Conservation (phyloP, 2,329 filamentous ascomycete genomes). For the Penicillium sp. region DNA sequence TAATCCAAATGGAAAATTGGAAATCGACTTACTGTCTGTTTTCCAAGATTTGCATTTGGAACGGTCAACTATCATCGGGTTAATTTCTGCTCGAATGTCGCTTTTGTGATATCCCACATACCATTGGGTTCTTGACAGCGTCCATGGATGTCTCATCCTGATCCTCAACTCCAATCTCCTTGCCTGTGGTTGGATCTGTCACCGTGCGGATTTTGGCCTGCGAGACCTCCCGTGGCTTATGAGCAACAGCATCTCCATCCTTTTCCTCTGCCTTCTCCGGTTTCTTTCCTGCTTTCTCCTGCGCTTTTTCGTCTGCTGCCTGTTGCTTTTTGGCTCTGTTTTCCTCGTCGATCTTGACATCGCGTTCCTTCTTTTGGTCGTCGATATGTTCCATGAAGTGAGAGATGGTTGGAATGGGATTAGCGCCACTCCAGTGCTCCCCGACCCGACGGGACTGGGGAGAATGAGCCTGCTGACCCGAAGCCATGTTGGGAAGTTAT, state of each 20-base stretch:
- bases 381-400: slow-evolving; percentile 79
- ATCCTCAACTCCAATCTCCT: slow-evolving; percentile 80
- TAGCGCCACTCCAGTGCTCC: slow-evolving; percentile 75
- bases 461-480: slow-evolving; percentile 1
- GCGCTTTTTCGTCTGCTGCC: slow-evolving; percentile 28
- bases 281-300: slow-evolving; percentile 1
- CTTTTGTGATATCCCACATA: slow-evolving; percentile 35
- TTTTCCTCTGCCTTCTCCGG: slow-evolving; percentile 40
- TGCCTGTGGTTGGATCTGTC: slow-evolving; percentile 83
- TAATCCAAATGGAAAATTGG: neutral
- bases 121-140: slow-evolving; percentile 66
- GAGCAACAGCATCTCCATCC: slow-evolving; percentile 47
- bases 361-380: slow-evolving; percentile 70
- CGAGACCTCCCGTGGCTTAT: slow-evolving; percentile 46
- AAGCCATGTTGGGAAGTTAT: slow-evolving; percentile 12
- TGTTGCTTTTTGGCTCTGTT: slow-evolving; percentile 33
- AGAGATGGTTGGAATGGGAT: slow-evolving; percentile 82
- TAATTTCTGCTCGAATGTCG: neutral
- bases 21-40: slow-evolving; percentile 55
- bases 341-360: slow-evolving; percentile 64
- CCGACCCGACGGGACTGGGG: slow-evolving; percentile 46
- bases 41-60: slow-evolving; percentile 83
- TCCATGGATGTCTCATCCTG: slow-evolving; percentile 67
- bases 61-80: slow-evolving; percentile 61
- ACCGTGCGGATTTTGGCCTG: slow-evolving; percentile 57